These are phyloP conservation scores for Pseudomicrostroma phylloplanum DNA, from an alignment of 1,284 basidiomycete species.

Conservation along the genomic window DNA sequence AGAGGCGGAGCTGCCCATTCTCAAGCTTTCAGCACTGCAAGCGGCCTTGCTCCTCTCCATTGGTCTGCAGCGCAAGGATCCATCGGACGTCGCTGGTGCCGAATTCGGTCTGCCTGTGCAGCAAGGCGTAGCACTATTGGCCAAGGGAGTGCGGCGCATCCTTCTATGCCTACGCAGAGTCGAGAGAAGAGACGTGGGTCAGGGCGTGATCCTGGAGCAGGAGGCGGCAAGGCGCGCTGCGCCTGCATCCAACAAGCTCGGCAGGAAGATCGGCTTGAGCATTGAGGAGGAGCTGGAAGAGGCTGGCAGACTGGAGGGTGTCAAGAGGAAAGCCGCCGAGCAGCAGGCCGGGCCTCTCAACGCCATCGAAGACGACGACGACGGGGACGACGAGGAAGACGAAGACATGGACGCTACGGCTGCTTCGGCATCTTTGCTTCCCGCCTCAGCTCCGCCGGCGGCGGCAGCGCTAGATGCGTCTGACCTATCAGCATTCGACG, in stretches of 20 bases:
- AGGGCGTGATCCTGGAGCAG: conserved; percentile 16
- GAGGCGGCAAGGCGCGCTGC: conserved; percentile 16
- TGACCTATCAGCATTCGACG: not conserved
- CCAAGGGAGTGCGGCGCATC: conserved; percentile 81
- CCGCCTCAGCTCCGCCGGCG: no score
- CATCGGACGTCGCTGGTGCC: conserved; percentile 61
- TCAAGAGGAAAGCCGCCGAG: conserved; percentile 13
- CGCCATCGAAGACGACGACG: not conserved
- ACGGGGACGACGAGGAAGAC: conserved; percentile 11
- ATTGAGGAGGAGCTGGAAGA: conserved; percentile 33
- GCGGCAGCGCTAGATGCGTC: conserved; percentile 1
- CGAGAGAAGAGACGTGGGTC: conserved; percentile 57
- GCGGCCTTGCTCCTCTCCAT: conserved; percentile 57
- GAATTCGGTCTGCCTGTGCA: conserved; percentile 70
- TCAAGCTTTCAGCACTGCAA: conserved; percentile 38
- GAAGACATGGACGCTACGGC: conserved; percentile 16
- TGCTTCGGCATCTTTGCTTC: no score
- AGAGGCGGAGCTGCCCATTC: conserved; percentile 9
- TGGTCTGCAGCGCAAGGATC: conserved; percentile 81
- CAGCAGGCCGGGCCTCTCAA: not conserved
- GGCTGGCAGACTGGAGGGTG: conserved; percentile 26
- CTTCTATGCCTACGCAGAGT: conserved; percentile 72
- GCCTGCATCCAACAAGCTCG: conserved; percentile 15
- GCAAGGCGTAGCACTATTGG: conserved; percentile 83
- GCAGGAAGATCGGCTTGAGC: conserved; percentile 23